These are phyloP conservation scores for Melaleuca alternifolia DNA, from an alignment of 345 rosid genomes.

Conservation along the genomic window DNA sequence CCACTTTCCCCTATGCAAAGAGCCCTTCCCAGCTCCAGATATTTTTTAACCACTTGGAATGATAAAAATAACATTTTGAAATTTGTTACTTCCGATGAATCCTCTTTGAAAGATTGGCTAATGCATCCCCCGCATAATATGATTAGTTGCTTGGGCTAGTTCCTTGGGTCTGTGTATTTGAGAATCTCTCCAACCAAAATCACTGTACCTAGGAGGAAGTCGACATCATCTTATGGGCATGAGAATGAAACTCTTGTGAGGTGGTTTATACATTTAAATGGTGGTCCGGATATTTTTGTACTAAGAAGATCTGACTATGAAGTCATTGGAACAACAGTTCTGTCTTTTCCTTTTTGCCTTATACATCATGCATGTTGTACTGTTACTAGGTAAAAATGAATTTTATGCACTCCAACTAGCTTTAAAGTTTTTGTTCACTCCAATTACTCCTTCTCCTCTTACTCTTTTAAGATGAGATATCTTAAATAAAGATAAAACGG, in stretches of 20 bases:
- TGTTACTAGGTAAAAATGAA: neutral
- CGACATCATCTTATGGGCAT: neutral
- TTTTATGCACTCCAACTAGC: neutral
- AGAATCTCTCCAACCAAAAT: neutral
- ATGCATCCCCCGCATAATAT: rapidly evolving
- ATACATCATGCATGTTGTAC: neutral
- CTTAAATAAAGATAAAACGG: neutral
- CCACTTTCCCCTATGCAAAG: no score
- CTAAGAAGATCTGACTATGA: neutral
- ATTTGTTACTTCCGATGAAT: neutral
- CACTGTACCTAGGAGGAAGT: neutral
- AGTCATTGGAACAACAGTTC: neutral
- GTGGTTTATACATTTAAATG: neutral
- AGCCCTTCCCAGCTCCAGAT: neutral
- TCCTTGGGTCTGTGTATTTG: neutral
- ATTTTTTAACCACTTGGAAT: neutral
- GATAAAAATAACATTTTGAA: neutral
- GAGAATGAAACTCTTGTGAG: neutral
- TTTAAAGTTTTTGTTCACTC: neutral
- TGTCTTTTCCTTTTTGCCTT: neutral
- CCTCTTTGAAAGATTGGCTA: neutral
- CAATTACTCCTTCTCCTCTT: neutral
- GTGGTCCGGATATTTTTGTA: neutral
- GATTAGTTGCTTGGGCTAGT: neutral
- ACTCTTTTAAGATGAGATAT: rapidly evolving